phyloP scores from a whole-genome alignment of 768 basidiomycete species.

The Kwoniella sp. region DNA sequence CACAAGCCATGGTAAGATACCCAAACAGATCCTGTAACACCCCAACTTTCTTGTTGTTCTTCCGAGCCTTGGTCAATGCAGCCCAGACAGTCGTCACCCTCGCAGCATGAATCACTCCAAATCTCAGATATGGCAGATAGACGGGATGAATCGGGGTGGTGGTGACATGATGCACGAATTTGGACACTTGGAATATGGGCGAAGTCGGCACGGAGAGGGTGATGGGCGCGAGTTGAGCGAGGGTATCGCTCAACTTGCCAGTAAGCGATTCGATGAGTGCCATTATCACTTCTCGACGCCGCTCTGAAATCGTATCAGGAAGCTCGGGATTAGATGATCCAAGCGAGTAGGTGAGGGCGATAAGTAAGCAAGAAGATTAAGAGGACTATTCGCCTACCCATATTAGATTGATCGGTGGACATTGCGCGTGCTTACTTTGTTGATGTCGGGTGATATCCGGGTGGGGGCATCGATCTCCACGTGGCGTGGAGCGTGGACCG shows the following conservation, averaged over 20 bases:
- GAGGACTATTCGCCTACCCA: too few species aligned
- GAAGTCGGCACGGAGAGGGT: conserved; percentile 28
- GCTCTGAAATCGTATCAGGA: too few species aligned
- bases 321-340: too few species aligned
- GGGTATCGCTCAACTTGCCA: not conserved
- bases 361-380: too few species aligned
- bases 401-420: too few species aligned
- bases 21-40: conserved; percentile 41
- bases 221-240: conserved; percentile 17
- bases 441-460: too few species aligned
- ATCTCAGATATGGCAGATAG: conserved; percentile 37
- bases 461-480: too few species aligned
- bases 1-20: conserved; percentile 45
- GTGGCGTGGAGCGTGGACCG: too few species aligned
- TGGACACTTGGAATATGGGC: conserved; percentile 26
- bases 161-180: conserved; percentile 31
- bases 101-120: conserved; percentile 40
- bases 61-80: conserved; percentile 28
- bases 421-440: too few species aligned
- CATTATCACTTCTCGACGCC: not conserved
- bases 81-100: conserved; percentile 45
- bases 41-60: conserved; percentile 15
- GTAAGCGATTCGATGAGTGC: not conserved
- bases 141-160: conserved; percentile 32
- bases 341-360: too few species aligned